These are phyloP conservation scores for Apiotrichum laibachii DNA, from an alignment of 1,284 basidiomycete genomes.

Conservation along the genomic window DNA sequence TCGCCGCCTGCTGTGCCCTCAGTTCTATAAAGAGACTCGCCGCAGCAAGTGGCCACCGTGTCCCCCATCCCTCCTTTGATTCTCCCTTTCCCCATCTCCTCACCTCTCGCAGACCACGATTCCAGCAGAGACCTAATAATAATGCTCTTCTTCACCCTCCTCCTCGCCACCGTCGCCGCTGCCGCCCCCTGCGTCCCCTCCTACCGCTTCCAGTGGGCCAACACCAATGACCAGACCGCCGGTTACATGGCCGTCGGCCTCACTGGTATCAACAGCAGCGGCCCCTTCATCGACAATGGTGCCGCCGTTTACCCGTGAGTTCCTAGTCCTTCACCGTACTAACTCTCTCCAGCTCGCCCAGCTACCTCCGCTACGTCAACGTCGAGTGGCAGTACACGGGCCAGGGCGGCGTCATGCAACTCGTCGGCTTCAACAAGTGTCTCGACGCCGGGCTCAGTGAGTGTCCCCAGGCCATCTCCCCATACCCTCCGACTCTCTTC, in stretches of 20 bases:
- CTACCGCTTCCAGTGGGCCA: not conserved
- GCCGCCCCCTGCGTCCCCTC: not conserved
- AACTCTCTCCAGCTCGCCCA: not conserved
- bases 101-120: too few relatives aligned
- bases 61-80: too few relatives aligned
- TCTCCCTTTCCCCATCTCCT: too few relatives aligned
- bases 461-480: not conserved
- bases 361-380: constrained; percentile 8
- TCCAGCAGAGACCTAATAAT: not conserved
- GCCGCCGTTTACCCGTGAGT: constrained; percentile 1
- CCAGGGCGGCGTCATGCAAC: not conserved
- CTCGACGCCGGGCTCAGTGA: constrained; percentile 2
- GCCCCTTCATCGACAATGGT: constrained; percentile 4
- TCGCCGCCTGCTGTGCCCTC: too few relatives aligned
- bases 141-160: not conserved
- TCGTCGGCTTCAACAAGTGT: not conserved
- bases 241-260: constrained; percentile 1
- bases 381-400: not conserved
- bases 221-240: not conserved
- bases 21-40: too few relatives aligned
- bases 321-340: too few relatives aligned
- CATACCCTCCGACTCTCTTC: not conserved
- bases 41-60: too few relatives aligned
- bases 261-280: not conserved
- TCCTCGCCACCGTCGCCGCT: not conserved